These are phyloP conservation scores for Peltaster fructicola DNA, from an alignment of 2,329 filamentous ascomycete genomes.

Conservation along the genomic window DNA sequence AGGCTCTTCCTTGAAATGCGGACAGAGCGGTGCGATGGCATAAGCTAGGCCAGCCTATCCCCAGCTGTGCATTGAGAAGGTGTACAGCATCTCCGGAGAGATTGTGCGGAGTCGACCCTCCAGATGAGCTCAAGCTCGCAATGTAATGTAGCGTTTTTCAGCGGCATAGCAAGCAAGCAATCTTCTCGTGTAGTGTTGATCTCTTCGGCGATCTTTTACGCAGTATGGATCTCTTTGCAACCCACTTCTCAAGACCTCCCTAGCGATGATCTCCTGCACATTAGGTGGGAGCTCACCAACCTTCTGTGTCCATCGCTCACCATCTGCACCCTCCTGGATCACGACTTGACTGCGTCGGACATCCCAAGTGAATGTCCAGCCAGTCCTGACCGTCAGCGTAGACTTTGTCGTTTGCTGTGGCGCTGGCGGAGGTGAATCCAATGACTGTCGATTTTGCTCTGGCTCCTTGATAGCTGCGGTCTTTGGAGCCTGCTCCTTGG, in stretches of 20 bases:
- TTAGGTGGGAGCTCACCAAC: constrained; percentile 72
- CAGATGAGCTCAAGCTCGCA: no score
- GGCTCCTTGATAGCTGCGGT: constrained; percentile 29
- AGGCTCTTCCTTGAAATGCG: not conserved
- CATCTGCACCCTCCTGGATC: constrained; percentile 51
- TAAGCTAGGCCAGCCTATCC: no score
- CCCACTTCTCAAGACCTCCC: constrained; percentile 69
- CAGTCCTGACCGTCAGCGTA: constrained; percentile 51
- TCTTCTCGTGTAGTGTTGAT: no score
- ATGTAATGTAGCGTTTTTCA: no score
- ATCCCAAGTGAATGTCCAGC: constrained; percentile 75
- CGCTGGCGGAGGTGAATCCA: constrained; percentile 33
- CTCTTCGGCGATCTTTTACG: no score
- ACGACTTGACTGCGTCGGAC: constrained; percentile 52
- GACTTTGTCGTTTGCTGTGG: constrained; percentile 26
- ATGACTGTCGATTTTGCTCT: constrained; percentile 30
- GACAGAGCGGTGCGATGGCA: no score
- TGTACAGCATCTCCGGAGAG: no score
- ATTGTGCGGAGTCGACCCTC: no score
- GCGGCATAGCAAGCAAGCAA: no score
- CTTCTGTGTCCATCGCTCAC: constrained; percentile 56
- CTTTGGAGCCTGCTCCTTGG: constrained; percentile 4
- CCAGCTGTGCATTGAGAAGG: no score
- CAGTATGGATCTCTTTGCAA: no score
- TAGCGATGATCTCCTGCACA: constrained; percentile 67